Conservation (phyloP, 305 asterid genomes). For the Fraxinus greggii region DNA sequence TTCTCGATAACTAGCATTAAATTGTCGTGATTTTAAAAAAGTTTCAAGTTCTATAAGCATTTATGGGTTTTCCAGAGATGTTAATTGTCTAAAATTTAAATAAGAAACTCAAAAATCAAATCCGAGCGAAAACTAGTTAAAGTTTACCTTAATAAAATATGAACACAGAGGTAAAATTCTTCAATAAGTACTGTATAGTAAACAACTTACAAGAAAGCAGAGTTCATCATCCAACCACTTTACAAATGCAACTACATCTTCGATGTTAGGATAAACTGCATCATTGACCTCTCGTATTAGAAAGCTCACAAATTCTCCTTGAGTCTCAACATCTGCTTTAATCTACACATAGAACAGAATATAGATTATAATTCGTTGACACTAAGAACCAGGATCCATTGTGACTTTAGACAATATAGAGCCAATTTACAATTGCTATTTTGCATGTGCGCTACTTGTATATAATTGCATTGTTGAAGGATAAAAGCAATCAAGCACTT, state of each 20-base stretch:
- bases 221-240: slow-evolving; percentile 98
- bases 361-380: not conserved
- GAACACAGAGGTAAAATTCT: not conserved
- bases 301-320: slow-evolving; percentile 83
- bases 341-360: slow-evolving; percentile 42
- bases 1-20: not conserved
- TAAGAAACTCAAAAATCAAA: not conserved
- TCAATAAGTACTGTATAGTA: not conserved
- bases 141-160: not conserved
- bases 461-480: not conserved
- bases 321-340: slow-evolving; percentile 91
- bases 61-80: not conserved
- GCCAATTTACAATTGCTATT: not conserved
- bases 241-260: slow-evolving; percentile 82
- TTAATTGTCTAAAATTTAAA: not conserved
- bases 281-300: slow-evolving; percentile 71
- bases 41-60: not conserved
- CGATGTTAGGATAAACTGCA: slow-evolving; percentile 63
- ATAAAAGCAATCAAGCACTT: slow-evolving; percentile 30
- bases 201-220: slow-evolving; percentile 69
- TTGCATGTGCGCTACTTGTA: not conserved
- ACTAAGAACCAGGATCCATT: not conserved
- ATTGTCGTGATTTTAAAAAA: not conserved
- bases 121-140: not conserved
- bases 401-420: not conserved